A percentile compares a stretch with the other conserved stretches of the same genome.
Evolutionary conservation across 371 early-diverging fungal species (phyloP).

Genomic region (Mortierella sp.): DNA sequence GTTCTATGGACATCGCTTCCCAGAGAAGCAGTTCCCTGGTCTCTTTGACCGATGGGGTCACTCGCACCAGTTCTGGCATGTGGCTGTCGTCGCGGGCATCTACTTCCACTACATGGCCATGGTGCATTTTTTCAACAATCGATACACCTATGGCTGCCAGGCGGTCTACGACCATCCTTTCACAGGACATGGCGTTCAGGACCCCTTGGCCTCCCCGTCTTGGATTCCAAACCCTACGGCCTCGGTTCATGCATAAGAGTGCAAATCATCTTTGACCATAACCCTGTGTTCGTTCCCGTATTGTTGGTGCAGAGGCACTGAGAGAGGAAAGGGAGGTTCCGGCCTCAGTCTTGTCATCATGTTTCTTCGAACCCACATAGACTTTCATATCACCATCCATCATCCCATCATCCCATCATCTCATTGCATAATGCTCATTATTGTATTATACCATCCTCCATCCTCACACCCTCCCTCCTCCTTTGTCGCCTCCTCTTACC

Average conservation of each 20-base stretch:
- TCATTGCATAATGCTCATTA: slow-evolving; percentile 11
- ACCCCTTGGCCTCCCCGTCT: slow-evolving; percentile 7
- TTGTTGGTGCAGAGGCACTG: no score
- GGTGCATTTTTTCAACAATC: slow-evolving; percentile 60
- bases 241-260: slow-evolving; percentile 12
- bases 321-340: no score
- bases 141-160: slow-evolving; percentile 61
- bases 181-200: slow-evolving; percentile 3
- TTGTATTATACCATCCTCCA: slow-evolving; percentile 13
- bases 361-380: slow-evolving; percentile 1
- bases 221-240: slow-evolving; percentile 22
- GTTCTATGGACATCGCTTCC: slow-evolving; percentile 77
- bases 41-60: slow-evolving; percentile 78
- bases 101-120: slow-evolving; percentile 74
- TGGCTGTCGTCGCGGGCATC: slow-evolving; percentile 76
- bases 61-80: slow-evolving; percentile 86
- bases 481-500: background rate
- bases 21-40: slow-evolving; percentile 80
- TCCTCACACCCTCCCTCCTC: background rate
- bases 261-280: no score
- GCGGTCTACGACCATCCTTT: slow-evolving; percentile 33
- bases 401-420: no score
- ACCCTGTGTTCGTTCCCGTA: background rate
- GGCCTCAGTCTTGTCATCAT: no score
- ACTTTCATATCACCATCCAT: background rate